These are phyloP conservation scores for Pythium aristosporum DNA, from an alignment of 352 stramenopile species.

Conservation along the genomic window DNA sequence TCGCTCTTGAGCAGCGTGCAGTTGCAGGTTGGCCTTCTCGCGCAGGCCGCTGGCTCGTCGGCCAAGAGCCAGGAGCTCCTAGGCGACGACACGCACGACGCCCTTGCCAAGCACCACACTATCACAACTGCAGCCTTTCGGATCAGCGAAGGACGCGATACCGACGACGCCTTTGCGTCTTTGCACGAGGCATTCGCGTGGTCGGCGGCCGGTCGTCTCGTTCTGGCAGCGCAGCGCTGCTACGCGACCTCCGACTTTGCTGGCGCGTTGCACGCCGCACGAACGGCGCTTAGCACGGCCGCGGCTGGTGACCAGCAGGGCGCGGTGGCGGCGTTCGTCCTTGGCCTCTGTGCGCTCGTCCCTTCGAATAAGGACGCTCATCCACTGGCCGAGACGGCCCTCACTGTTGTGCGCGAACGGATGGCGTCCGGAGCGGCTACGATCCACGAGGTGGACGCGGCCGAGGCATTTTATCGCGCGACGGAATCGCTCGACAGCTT, in stretches of 20 bases:
- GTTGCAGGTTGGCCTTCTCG: slow-evolving; percentile 50
- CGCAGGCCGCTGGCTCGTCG: slow-evolving; percentile 40
- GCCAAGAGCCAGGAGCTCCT: slow-evolving; percentile 9
- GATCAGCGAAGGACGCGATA: neutral
- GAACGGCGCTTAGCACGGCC: neutral
- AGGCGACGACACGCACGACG: neutral
- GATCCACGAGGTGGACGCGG: neutral
- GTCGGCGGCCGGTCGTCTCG: neutral
- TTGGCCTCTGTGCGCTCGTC: slow-evolving; percentile 16
- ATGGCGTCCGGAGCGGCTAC: neutral
- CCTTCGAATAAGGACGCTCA: neutral
- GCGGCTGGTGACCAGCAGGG: neutral
- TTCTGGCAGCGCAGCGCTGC: slow-evolving; percentile 9
- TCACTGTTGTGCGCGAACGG: slow-evolving; percentile 13
- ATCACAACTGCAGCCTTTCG: slow-evolving; percentile 1
- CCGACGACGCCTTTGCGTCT: neutral
- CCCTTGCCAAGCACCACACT: neutral
- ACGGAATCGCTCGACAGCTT: slow-evolving; percentile 11
- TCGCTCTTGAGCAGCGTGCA: slow-evolving; percentile 65
- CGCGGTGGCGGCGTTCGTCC: neutral
- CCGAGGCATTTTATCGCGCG: slow-evolving; percentile 21
- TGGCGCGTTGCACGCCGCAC: neutral
- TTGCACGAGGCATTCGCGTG: neutral
- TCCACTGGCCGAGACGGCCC: neutral
- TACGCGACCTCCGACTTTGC: neutral